Conservation (phyloP, 2,329 filamentous ascomycete genomes). For the Dactylonectria macrodidyma region DNA sequence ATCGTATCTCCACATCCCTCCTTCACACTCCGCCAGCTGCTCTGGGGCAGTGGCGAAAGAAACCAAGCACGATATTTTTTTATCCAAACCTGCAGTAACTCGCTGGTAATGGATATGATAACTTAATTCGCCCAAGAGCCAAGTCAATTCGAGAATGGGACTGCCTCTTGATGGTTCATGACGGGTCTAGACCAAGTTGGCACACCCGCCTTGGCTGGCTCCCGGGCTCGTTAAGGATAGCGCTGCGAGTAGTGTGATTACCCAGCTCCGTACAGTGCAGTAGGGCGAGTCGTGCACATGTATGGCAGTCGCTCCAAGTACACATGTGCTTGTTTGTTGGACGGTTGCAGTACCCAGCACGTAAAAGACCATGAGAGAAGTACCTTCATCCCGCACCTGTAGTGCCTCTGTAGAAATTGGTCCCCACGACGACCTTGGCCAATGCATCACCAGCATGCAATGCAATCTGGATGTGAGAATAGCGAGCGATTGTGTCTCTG, state of each 20-base stretch:
- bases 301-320: neutral
- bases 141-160: neutral
- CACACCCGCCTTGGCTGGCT: slow-evolving; percentile 24
- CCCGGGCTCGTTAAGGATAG: slow-evolving; percentile 2
- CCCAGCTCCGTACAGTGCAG: neutral
- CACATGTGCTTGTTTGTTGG: slow-evolving; percentile 1
- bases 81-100: neutral
- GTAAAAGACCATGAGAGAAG: neutral
- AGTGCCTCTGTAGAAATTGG: neutral
- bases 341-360: neutral
- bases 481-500: neutral
- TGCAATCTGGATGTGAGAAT: neutral
- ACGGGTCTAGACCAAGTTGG: slow-evolving; percentile 16
- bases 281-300: slow-evolving; percentile 7
- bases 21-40: neutral
- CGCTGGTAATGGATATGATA: neutral
- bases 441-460: neutral
- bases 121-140: neutral
- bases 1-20: slow-evolving; percentile 1
- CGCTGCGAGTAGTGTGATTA: slow-evolving; percentile 13
- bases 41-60: neutral
- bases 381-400: neutral
- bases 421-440: neutral
- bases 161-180: slow-evolving; percentile 2
- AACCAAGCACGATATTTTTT: neutral